These are phyloP conservation scores for Pyrus pyrifolia DNA, from an alignment of 306 rosid species.

Conservation along the genomic window DNA sequence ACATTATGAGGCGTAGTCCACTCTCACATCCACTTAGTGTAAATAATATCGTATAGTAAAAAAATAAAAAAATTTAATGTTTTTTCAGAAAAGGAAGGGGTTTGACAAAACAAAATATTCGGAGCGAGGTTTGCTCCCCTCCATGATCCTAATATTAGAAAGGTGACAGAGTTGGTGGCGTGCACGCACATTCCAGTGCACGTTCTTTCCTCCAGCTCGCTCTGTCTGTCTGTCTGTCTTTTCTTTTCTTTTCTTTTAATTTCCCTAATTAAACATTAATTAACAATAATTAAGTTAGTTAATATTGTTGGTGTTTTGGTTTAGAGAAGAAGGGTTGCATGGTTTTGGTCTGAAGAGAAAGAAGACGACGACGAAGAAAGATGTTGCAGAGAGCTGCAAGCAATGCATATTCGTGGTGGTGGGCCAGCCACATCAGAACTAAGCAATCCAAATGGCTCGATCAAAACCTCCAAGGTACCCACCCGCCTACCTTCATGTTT, in stretches of 20 bases:
- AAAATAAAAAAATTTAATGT: not conserved
- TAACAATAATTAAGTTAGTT: not conserved
- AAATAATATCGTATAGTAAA: no score
- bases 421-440: constrained; percentile 97
- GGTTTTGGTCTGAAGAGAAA: constrained; percentile 20
- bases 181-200: constrained; percentile 26
- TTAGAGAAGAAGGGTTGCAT: constrained; percentile 23
- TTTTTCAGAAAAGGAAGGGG: constrained; percentile 16
- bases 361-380: not conserved
- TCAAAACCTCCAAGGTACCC: constrained; percentile 77
- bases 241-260: not conserved
- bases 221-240: not conserved
- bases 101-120: constrained; percentile 38
- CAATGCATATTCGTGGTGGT: constrained; percentile 99
- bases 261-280: not conserved
- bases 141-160: constrained; percentile 64
- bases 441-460: constrained; percentile 99
- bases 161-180: constrained; percentile 7
- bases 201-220: constrained; percentile 26
- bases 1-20: no score
- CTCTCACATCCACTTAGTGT: no score
- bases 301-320: not conserved
- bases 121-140: constrained; percentile 74
- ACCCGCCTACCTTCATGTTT: not conserved
- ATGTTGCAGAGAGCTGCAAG: constrained; percentile 99